Percentiles rank a stretch among this genome's conserved stretches.
These are phyloP conservation scores for Monilinia aucupariae DNA, from an alignment of 2,329 filamentous ascomycete species.

Conservation along the genomic window DNA sequence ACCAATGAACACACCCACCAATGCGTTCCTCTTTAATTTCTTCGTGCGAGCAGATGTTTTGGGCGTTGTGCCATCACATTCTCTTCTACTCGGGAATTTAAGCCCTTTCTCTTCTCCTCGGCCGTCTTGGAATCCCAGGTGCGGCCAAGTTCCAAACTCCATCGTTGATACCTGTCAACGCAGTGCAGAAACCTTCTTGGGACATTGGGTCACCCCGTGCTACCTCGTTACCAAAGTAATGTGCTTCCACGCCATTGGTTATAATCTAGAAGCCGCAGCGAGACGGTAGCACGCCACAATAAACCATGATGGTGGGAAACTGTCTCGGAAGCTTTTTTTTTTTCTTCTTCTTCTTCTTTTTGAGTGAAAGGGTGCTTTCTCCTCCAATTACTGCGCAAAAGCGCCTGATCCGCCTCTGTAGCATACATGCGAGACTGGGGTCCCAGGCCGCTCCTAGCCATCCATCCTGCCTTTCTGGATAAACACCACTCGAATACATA, in stretches of 20 bases:
- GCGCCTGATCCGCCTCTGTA: constrained; percentile 3
- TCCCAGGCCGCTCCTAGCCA: not conserved
- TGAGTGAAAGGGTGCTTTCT: not conserved
- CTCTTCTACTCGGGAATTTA: not conserved
- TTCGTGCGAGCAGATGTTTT: not conserved
- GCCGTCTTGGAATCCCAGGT: not conserved
- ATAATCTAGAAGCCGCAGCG: not conserved
- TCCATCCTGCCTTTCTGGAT: not conserved
- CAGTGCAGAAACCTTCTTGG: constrained; percentile 1
- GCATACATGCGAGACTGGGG: constrained; percentile 7
- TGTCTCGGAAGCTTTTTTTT: constrained; percentile 13
- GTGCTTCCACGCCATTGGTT: not conserved
- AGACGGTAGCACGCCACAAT: constrained; percentile 6
- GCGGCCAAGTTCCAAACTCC: not conserved
- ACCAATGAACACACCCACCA: not conserved
- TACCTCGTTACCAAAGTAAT: constrained; percentile 11
- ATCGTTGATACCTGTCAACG: constrained; percentile 6
- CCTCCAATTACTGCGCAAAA: not conserved
- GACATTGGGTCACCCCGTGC: not conserved
- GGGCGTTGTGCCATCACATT: not conserved
- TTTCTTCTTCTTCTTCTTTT: too few relatives aligned
- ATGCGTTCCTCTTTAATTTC: not conserved
- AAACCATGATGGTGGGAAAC: constrained; percentile 4
- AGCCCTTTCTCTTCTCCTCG: not conserved
- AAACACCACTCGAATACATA: not conserved